Percentiles rank a stretch among this genome's conserved stretches.
Evolutionary conservation across 768 basidiomycete genomes (phyloP).

Genomic region (Lentinula edodes): DNA sequence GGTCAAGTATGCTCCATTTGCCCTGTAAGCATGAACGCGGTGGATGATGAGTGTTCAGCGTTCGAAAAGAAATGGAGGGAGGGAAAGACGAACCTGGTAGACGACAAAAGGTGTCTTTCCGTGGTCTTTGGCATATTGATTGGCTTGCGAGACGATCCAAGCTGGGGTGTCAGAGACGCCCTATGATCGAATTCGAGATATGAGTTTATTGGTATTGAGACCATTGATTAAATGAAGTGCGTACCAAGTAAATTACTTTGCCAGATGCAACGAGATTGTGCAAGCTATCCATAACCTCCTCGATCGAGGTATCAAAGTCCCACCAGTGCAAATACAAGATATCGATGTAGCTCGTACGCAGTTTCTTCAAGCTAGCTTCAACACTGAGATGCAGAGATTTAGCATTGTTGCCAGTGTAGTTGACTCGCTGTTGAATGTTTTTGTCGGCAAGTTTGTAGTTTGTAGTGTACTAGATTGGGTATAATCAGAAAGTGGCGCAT

Average conservation of each 20-base stretch:
- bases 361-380: constrained; percentile 6
- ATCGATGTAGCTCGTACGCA: constrained; percentile 6
- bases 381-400: constrained; percentile 20
- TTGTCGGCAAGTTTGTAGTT: constrained; percentile 24
- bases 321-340: constrained; percentile 6
- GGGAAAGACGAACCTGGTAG: neutral
- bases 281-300: constrained; percentile 18
- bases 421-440: constrained; percentile 23
- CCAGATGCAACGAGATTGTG: constrained; percentile 34
- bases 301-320: constrained; percentile 6
- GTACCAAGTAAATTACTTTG: constrained; percentile 35
- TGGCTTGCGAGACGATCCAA: constrained; percentile 5
- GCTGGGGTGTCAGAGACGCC: constrained; percentile 17
- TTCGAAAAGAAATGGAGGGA: neutral
- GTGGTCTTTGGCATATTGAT: constrained; percentile 17
- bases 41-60: neutral
- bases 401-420: constrained; percentile 42
- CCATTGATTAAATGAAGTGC: neutral
- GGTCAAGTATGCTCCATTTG: constrained; percentile 22
- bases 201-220: neutral
- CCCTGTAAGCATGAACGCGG: constrained; percentile 12
- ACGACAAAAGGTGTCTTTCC: constrained; percentile 26
- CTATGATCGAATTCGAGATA: constrained; percentile 2
- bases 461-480: constrained; percentile 28
- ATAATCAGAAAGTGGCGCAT: neutral